Evolutionary conservation across 192 early-diverging fungal genomes (phyloP).

Genomic region (Backusella morwellensis): DNA sequence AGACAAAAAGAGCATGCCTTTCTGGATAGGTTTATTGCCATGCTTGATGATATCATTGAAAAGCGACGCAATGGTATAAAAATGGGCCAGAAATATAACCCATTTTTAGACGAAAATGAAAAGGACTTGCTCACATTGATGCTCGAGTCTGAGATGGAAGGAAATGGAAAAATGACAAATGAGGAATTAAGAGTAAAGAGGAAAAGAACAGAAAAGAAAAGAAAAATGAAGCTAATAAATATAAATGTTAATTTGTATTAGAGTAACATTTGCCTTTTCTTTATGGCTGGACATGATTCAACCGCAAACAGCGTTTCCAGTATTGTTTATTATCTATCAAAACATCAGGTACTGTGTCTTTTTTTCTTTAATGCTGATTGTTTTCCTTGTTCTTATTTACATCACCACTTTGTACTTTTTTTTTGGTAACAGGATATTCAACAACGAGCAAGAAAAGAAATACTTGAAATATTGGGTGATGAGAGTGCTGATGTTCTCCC

Average conservation of each 20-base stretch:
- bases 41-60: background rate
- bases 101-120: slow-evolving; percentile 17
- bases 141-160: slow-evolving; percentile 20
- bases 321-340: slow-evolving; percentile 47
- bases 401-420: background rate
- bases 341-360: slow-evolving; percentile 3
- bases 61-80: background rate
- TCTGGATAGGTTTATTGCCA: background rate
- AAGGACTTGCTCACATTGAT: slow-evolving; percentile 32
- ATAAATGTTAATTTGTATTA: background rate
- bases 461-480: slow-evolving; percentile 51
- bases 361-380: background rate
- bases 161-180: background rate
- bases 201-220: background rate
- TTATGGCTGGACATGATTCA: slow-evolving; percentile 59
- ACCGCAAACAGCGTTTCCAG: slow-evolving; percentile 54
- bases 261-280: slow-evolving; percentile 42
- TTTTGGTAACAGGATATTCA: slow-evolving; percentile 37
- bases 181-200: background rate
- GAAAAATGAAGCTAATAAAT: background rate
- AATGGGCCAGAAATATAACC: background rate
- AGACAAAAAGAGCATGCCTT: background rate
- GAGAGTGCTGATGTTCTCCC: slow-evolving; percentile 45
- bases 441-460: slow-evolving; percentile 51
- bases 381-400: background rate